Evolutionary conservation across 2,329 filamentous ascomycete species (phyloP), one percentile per base, ranked within the genome.

Genomic region (Ilyonectria robusta): DNA sequence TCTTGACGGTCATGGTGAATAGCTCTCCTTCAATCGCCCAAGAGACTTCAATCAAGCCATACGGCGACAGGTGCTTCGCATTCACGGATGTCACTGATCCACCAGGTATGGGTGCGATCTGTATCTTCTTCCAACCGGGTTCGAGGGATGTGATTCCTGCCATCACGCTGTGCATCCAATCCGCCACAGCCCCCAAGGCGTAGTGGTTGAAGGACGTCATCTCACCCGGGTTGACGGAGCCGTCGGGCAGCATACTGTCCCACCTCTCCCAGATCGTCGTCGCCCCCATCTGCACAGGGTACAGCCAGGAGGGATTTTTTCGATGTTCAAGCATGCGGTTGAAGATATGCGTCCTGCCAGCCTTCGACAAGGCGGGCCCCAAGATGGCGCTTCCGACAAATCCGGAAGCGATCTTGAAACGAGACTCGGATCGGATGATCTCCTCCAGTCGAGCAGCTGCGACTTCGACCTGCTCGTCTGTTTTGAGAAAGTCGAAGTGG

Each of bases 191-290:
- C 0, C 82, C 81, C 15, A 83, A 78, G 0, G 81, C 80, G 46
- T 84, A 84, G 63, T 84, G 81, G 53, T 84, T 82, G 50, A 82
- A 81, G 13, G 78, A 81, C 0, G 81, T 84, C 82, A 84, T 84
- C 29, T 78, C 70, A 0, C 82, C 78, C 0, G 79, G 76, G 57
- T 84, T 84, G 37, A 84, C 76, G 0, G 64, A 74, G 0, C 80
- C 81, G 54, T 83, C 76, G 0, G 79, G 77, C 8, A 81, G 62
- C 68, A 84, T 77, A 19, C 75, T 77, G 23, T 84, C 80, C 82
- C 81, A 84, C 4, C 82, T 76, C 70, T 84, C 82, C 82, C 81
- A 84, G 1, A 81, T 78, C 0, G 81, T 83, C 1, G 82, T 84
- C 0, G 78, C 80, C 6, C 78, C 79, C 78, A 82, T 82, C 1